These are phyloP conservation scores for Populus deltoides DNA, from an alignment of 345 rosid species.

Conservation along the genomic window DNA sequence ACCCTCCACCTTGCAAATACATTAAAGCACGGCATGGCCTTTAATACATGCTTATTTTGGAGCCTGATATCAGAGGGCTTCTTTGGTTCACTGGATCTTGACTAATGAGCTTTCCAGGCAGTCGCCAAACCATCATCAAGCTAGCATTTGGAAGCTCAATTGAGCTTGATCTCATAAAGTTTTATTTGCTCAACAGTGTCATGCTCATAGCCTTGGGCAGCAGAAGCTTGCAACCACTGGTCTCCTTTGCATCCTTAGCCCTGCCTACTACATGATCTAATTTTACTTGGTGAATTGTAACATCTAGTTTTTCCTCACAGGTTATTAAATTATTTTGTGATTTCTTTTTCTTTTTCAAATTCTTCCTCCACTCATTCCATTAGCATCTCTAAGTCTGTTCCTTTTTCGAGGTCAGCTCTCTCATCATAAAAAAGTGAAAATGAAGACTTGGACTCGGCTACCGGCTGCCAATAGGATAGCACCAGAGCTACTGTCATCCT, in stretches of 20 bases:
- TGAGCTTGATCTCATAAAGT: not conserved
- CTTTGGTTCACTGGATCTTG: not conserved
- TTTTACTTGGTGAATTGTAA: not conserved
- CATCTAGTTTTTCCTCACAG: not conserved
- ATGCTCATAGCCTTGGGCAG: not conserved
- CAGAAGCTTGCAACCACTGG: not conserved
- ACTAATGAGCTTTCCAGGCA: not conserved
- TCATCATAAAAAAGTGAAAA: not conserved
- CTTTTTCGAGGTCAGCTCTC: not conserved
- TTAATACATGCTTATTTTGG: not conserved
- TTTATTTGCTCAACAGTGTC: not conserved
- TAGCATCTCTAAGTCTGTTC: not conserved
- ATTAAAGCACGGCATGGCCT: not conserved
- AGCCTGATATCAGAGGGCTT: not conserved
- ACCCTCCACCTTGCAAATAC: not conserved
- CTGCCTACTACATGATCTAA: no score
- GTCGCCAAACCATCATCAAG: not conserved
- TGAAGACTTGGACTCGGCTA: not conserved
- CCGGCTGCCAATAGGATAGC: not conserved
- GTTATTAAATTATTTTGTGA: not conserved
- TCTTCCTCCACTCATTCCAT: not conserved
- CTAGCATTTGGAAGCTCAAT: not conserved
- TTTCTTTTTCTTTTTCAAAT: not conserved
- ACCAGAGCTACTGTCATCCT: not conserved
- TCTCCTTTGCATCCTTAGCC: not conserved